phyloP scores from a whole-genome alignment of 352 stramenopile genomes.

The Phytopythium aichiense region DNA sequence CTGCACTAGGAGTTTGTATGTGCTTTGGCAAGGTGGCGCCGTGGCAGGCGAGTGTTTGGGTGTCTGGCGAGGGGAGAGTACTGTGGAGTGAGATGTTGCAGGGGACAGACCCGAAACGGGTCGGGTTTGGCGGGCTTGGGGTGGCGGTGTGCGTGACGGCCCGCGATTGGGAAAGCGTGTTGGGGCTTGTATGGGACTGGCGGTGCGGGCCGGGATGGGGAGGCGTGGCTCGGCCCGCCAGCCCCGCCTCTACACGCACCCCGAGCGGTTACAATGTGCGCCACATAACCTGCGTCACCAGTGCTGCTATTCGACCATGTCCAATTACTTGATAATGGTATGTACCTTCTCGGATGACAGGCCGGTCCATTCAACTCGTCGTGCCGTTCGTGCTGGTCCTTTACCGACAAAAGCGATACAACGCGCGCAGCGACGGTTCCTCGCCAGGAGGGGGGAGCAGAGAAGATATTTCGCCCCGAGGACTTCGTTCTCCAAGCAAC shows the following conservation, averaged over 20 bases:
- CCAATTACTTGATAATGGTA: neutral
- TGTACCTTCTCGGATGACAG: neutral
- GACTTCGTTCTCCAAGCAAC: neutral
- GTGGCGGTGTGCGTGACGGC: too few relatives aligned
- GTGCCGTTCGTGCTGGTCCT: neutral
- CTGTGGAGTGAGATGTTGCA: too few relatives aligned
- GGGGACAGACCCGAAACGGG: too few relatives aligned
- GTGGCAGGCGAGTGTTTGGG: too few relatives aligned
- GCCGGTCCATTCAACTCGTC: too few relatives aligned
- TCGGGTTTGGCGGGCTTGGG: too few relatives aligned
- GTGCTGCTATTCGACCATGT: neutral
- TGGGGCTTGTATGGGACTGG: too few relatives aligned
- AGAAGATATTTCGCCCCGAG: neutral
- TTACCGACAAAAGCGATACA: neutral
- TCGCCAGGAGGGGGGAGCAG: neutral
- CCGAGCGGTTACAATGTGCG: neutral
- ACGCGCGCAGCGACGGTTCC: neutral
- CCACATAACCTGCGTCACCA: neutral
- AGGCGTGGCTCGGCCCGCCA: too few relatives aligned
- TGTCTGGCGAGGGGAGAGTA: too few relatives aligned
- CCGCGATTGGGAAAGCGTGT: too few relatives aligned
- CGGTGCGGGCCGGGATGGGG: neutral
- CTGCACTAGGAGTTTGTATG: too few relatives aligned
- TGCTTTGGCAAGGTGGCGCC: too few relatives aligned
- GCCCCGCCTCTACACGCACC: neutral